Evolutionary conservation across 2,329 filamentous ascomycete genomes (phyloP).

Genomic region (Falciphora oryzae): DNA sequence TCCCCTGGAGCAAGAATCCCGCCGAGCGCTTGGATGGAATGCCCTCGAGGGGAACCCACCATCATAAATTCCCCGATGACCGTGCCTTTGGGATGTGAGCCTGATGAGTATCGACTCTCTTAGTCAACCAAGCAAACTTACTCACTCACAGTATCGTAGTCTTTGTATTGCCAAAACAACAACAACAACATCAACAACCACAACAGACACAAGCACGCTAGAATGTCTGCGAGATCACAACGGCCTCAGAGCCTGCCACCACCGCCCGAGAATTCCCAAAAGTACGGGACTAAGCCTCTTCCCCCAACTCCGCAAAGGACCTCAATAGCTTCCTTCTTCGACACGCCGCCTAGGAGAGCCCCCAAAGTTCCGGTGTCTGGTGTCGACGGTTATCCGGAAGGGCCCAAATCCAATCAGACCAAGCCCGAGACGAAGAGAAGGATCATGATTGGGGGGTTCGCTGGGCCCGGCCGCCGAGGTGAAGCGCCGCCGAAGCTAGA

Average conservation of each 20-base stretch:
- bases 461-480: too few species aligned
- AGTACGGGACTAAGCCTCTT: conserved; percentile 22
- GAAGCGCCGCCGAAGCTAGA: conserved; percentile 9
- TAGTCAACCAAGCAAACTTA: neutral
- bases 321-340: conserved; percentile 14
- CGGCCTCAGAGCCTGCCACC: conserved; percentile 3
- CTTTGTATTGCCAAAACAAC: neutral
- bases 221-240: neutral
- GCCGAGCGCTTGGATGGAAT: neutral
- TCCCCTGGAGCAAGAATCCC: neutral
- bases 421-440: neutral
- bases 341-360: conserved; percentile 10
- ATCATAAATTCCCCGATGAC: neutral
- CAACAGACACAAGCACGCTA: conserved; percentile 14
- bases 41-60: neutral
- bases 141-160: neutral
- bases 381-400: conserved; percentile 12
- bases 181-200: neutral
- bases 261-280: conserved; percentile 1
- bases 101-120: neutral
- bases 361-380: conserved; percentile 13
- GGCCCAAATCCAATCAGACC: conserved; percentile 7
- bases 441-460: neutral
- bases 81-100: neutral
- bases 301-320: conserved; percentile 20